Conservation (phyloP, 345 rosid genomes). For the Orychophragmus violaceus region DNA sequence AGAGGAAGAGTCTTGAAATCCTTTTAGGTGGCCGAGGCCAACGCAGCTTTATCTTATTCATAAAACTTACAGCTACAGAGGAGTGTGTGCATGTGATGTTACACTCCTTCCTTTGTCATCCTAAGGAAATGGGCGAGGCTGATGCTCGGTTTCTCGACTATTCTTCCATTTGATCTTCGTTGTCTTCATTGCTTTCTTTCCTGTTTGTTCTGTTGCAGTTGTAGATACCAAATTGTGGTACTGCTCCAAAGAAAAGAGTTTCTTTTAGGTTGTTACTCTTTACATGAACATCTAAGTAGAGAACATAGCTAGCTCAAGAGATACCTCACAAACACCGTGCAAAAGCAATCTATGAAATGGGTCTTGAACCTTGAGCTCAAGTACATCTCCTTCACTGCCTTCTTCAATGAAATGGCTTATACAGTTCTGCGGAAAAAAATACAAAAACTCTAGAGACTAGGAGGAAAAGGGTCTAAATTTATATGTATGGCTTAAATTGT, state of each 20-base stretch:
- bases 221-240: conserved; percentile 74
- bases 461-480: neutral
- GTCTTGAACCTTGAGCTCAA: conserved; percentile 66
- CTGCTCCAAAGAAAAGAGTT: conserved; percentile 32
- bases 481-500: neutral
- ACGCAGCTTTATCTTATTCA: conserved; percentile 1
- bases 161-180: no score
- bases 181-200: conserved; percentile 38
- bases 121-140: conserved; percentile 66
- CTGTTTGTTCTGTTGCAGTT: conserved; percentile 47
- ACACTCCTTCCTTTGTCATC: no score
- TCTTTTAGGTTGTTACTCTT: neutral
- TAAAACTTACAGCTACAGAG: neutral
- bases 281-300: neutral
- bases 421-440: conserved; percentile 42
- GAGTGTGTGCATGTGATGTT: conserved; percentile 7
- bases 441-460: neutral
- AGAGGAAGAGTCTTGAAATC: no score
- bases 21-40: neutral
- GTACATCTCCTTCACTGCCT: conserved; percentile 48
- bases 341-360: conserved; percentile 81
- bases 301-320: neutral
- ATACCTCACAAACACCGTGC: conserved; percentile 96
- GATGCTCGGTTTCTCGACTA: conserved; percentile 48
- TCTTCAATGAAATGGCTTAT: conserved; percentile 53